Evolutionary conservation across 2,329 filamentous ascomycete species (phyloP).

Genomic region (Aspergillus intermedius): DNA sequence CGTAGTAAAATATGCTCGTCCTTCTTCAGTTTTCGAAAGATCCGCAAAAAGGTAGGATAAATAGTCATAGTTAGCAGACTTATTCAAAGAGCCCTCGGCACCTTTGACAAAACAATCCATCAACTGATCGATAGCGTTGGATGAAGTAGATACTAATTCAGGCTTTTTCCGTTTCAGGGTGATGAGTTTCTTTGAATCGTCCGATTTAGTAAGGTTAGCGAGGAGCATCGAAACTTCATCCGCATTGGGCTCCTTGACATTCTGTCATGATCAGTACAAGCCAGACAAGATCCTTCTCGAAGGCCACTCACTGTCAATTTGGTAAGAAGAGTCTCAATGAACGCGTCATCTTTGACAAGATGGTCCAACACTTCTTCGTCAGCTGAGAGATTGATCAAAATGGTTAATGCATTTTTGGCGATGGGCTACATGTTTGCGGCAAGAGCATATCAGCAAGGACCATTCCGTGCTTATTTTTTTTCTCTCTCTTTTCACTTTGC

Average conservation of each 20-base stretch:
- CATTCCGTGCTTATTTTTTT: background rate
- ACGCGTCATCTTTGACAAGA: constrained; percentile 71
- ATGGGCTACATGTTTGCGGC: constrained; percentile 56
- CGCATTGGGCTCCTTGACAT: constrained; percentile 65
- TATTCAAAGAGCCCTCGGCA: constrained; percentile 74
- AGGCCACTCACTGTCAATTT: constrained; percentile 68
- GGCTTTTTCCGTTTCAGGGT: constrained; percentile 62
- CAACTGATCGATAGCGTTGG: constrained; percentile 76
- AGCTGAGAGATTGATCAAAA: constrained; percentile 74
- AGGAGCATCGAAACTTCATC: constrained; percentile 86
- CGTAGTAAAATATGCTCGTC: constrained; percentile 67
- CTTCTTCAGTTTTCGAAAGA: constrained; percentile 71
- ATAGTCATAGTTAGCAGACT: constrained; percentile 81
- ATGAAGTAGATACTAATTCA: constrained; percentile 63
- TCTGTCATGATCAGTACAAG: constrained; percentile 19
- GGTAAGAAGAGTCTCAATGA: constrained; percentile 65
- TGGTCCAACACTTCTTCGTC: constrained; percentile 68
- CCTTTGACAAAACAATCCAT: constrained; percentile 96
- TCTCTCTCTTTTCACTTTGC: background rate
- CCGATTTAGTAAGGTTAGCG: constrained; percentile 81
- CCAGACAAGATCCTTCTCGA: background rate
- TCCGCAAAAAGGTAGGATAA: constrained; percentile 92
- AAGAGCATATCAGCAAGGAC: constrained; percentile 2
- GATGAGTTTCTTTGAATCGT: constrained; percentile 63
- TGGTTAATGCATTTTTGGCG: constrained; percentile 80